Evolutionary conservation across 768 basidiomycete species (phyloP), one percentile per base, ranked within the genome.

Genomic region (Mycena metata): DNA sequence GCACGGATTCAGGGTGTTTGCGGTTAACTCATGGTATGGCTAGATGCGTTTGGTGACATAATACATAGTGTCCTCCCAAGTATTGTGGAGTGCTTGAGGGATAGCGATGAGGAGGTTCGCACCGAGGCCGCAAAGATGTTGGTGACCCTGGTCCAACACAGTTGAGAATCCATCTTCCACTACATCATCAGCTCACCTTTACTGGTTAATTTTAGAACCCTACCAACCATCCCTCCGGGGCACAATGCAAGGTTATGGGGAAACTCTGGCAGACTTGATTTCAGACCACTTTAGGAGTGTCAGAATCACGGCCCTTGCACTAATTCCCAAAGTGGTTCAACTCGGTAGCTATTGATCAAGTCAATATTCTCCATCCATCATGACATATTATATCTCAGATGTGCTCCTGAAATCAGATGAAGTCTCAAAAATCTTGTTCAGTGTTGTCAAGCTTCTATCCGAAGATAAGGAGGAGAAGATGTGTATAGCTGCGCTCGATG

Each of bases 11-110:
- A 16, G 3, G 10, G 12, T 43, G 17, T 21, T 21, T n/a, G 8
- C 15, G 24, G 11, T 11, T 2, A 13, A 26, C 35, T 30, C 10
- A 19, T 33, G 10, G 30, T 54, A 19, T 4, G 1, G 10, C 11
- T 41, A 63, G 61, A 63, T 21, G 61, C 61, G 17, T 63, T 63
- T 16, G 23, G 41, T 12, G 61, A 63, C 21, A 63, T 50, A 10
- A 63, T 63, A 8, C 54, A 54, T 19, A 24, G 51, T n/a, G 33
- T 54, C 23, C 15, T 63, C 15, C 61, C 61, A 16, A 54, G 24
- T 42, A 35, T 63, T 12, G 19, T 63, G 26, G 42, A 54, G 5
- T 54, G 23, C 15, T 13, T 63, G 36, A 30, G 54, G 11, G 51
- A 63, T 17, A 9, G 6, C 4, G 51, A 63, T 63, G 50, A 63